Base-by-base conservation (phyloP, 106 monocot genomes). In the Gastrodia elata region DNA sequence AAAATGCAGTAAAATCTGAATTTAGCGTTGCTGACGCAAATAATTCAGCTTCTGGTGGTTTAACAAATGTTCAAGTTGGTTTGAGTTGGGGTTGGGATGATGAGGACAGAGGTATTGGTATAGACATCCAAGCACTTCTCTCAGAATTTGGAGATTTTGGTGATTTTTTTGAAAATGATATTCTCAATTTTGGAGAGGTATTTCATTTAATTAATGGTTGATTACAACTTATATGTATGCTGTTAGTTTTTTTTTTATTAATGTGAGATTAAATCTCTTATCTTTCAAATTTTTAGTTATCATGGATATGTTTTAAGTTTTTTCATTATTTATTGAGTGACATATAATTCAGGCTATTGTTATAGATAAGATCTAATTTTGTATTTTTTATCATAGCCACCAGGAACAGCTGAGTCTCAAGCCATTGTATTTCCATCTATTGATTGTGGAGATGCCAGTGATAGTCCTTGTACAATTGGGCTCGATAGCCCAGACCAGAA, bases 321-420 rank as follows among this genome's bases (percentile, higher is more conserved):
- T 52, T 6, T 52, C 52, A 46, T 46, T 52, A 18, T 52, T 52
- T 52, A 22, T 5, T 52, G 22, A 52, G 9, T 22, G 9, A 8
- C 5, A 52, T 52, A 18, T 52, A 22, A 52, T 44, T 9, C 16
- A 57, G 57, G 26, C 57, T 25, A 57, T 61, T 30, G 30, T 52
- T 61, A 32, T 32, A 61, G 8, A 61, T 30, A 32, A 13, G 61
- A 27, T 61, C 32, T 30, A 61, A 7, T 30, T 30, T 30, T 61
- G 10, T 61, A 11, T 32, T 11, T 61, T 13, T 30, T 61, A 11
- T 28, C 70, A 8, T 67, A 97, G 96, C 96, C 88, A 57, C 96
- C 96, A 76, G 96, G 96, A 70, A 90, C 85, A 39, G 95, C 83
- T 38, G 92, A 94, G 39, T 87, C 84, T 69, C 92, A 97, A 79